Evolutionary conservation across 768 basidiomycete species (phyloP), one percentile per base, ranked within the genome.

Genomic region (Clavaria fumosa): DNA sequence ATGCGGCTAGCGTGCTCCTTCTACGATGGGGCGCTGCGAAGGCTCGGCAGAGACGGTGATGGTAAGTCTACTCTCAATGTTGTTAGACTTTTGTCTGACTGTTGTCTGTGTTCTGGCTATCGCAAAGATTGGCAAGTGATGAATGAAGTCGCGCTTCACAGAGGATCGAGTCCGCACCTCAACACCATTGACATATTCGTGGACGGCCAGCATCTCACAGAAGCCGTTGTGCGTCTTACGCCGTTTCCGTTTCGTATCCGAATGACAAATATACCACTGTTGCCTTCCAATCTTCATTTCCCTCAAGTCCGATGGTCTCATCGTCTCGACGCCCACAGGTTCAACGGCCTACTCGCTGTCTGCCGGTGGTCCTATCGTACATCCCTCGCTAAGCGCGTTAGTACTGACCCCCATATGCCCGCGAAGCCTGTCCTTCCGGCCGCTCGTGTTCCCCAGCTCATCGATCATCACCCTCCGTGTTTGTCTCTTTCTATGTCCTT

Each of bases 321-420:
- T 95, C 39, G 75, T 96, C 38, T 89, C 89, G 5, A 96, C 91
- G 2, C 91, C 91, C 15, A 96, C 91, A 2, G 91, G 91, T 4
- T 95, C 90, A 15, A 95, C 91, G 3, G 91, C 91, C 11, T 95
- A 96, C 57, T 95, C 90, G 1, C 67, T 96, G 17, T 93, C 89
- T 3, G 85, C 90, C 1, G 91, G 91, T 23, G 91, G 91, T 18
- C 91, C 91, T 3, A 95, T 96, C 46, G 88, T 95, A 0, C 91
- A 95, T 45, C 91, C 91, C 2, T 85, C 84, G 2, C 62, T 91
- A 26, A 83, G 82, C 42, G 84, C 89, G 1, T 68, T 95, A 35
- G 81, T 96, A 10, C 62, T 96, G 28, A 93, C 91, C 1, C 91
- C 91, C n/a, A 93, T 96, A 46, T 90, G 88, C 50, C 91, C 91